These are phyloP conservation scores for Spencermartinsiella europaea DNA, from an alignment of 805 yeast species.

Conservation along the genomic window DNA sequence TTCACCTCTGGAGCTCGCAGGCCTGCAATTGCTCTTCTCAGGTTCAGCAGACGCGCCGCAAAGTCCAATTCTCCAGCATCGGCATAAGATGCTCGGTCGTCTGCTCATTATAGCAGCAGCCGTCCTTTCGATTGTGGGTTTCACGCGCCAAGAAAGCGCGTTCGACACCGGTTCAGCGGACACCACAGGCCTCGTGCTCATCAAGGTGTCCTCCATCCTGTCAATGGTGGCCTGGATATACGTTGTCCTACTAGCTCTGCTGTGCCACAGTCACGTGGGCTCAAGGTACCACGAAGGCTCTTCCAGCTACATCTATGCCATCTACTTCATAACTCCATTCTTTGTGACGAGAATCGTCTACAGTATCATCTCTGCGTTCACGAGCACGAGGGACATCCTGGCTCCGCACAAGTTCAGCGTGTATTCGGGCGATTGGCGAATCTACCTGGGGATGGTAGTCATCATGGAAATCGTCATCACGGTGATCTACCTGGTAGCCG, in stretches of 20 bases:
- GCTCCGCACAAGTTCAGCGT: conserved; percentile 9
- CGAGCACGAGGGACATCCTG: conserved; percentile 2
- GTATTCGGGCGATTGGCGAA: conserved; percentile 37
- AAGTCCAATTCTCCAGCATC: background rate
- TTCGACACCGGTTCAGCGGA: conserved; percentile 2
- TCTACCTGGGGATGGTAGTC: conserved; percentile 72
- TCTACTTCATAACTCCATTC: conserved; percentile 8
- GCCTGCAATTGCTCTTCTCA: background rate
- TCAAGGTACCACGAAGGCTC: conserved; percentile 3
- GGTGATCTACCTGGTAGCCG: conserved; percentile 33
- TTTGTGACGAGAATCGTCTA: conserved; percentile 8
- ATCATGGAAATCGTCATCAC: conserved; percentile 82
- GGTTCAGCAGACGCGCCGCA: background rate
- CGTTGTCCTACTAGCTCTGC: conserved; percentile 3
- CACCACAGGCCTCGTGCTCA: conserved; percentile 1
- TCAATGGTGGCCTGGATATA: conserved; percentile 4
- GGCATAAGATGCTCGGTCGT: background rate
- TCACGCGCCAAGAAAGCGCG: background rate
- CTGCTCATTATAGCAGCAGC: conserved; percentile 6
- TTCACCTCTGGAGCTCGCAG: background rate
- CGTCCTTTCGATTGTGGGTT: conserved; percentile 8
- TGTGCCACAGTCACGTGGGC: background rate
- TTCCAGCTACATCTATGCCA: conserved; percentile 6
- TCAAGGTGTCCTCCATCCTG: conserved; percentile 8
- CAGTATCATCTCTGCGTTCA: conserved; percentile 11